A percentile compares a stretch with the other conserved stretches of the same genome.
These are phyloP conservation scores for Fibroporia radiculosa DNA, from an alignment of 768 basidiomycete genomes.

Conservation along the genomic window DNA sequence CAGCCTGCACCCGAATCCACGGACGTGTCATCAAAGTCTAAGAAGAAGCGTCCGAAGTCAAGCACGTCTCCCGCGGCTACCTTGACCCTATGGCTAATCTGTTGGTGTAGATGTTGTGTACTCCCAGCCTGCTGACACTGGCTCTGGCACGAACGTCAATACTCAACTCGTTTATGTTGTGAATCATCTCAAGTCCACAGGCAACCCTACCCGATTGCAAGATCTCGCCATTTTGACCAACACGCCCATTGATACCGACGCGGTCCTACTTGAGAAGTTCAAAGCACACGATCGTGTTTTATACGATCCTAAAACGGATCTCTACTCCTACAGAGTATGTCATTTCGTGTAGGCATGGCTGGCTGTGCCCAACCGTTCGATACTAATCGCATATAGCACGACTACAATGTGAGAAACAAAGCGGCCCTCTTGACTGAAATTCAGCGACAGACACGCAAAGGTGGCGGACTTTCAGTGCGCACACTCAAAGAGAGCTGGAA, in stretches of 20 bases:
- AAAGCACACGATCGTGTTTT: constrained; percentile 71
- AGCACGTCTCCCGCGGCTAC: constrained; percentile 36
- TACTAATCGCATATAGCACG: constrained; percentile 46
- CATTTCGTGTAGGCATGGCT: neutral
- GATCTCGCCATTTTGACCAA: constrained; percentile 79
- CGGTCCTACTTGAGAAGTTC: constrained; percentile 71
- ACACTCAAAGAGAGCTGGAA: constrained; percentile 89
- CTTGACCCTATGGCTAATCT: constrained; percentile 15
- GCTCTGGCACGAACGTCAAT: constrained; percentile 72
- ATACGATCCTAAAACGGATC: constrained; percentile 75
- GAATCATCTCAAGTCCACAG: constrained; percentile 67
- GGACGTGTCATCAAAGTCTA: constrained; percentile 32
- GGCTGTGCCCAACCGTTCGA: constrained; percentile 2
- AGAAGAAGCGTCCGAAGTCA: constrained; percentile 53
- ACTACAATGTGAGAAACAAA: constrained; percentile 81
- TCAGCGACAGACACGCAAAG: constrained; percentile 75
- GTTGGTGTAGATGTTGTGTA: constrained; percentile 57
- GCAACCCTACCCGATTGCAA: constrained; percentile 72
- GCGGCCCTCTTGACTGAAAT: constrained; percentile 79
- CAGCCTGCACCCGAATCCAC: constrained; percentile 22
- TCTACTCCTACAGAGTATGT: constrained; percentile 80
- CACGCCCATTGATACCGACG: constrained; percentile 69
- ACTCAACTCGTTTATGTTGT: constrained; percentile 85
- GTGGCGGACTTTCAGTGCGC: constrained; percentile 79
- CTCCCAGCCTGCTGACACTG: constrained; percentile 84